Evolutionary conservation across 352 stramenopile genomes (phyloP), one percentile per base, ranked within the genome.

Genomic region (Poterioochromonas sp.): DNA sequence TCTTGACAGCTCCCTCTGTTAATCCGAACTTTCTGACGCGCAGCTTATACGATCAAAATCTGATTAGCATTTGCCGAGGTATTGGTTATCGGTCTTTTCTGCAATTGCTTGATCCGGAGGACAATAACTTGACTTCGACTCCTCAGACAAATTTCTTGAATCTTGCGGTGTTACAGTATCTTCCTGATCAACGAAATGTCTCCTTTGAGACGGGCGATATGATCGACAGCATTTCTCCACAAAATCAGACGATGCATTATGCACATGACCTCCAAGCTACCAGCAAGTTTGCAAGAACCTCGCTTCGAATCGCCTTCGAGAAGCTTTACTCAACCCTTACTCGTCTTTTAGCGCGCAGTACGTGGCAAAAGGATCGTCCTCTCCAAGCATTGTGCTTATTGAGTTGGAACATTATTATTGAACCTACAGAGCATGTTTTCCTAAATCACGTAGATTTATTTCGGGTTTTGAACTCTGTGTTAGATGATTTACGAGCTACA

Each of bases 381-480:
- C 11, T 11, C 26, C 62, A 71, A 29, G 3, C 5, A 8, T 5
- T 71, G 8, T 11, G 11, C 1, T 44, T 94, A 54, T 80, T 91
- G 79, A 85, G 87, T 20, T 94, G 89, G 89, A 88, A 89, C 11
- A 91, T 93, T 37, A 87, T 93, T 29, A 92, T 94, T 53, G 84
- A 88, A 53, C 89, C 89, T 18, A 89, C 93, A 62, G 89, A 94
- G 73, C 89, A 94, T 78, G 87, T 88, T 0, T 93, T 94, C 73
- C 83, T 94, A 34, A 93, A 89, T 37, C 87, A 88, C 54, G 88
- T 93, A 40, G 88, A 88, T 0, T 89, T 94, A 79, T 94, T 94
- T 79, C 84, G 89, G 39, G 87, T 93, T 39, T 79, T 94, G 22
- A 89, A 94, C 80, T 93, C 88, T n/a, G 89, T 94, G 8, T 76